These are phyloP conservation scores for Sarocladium kiliense DNA, from an alignment of 2,329 filamentous ascomycete genomes.

Conservation along the genomic window DNA sequence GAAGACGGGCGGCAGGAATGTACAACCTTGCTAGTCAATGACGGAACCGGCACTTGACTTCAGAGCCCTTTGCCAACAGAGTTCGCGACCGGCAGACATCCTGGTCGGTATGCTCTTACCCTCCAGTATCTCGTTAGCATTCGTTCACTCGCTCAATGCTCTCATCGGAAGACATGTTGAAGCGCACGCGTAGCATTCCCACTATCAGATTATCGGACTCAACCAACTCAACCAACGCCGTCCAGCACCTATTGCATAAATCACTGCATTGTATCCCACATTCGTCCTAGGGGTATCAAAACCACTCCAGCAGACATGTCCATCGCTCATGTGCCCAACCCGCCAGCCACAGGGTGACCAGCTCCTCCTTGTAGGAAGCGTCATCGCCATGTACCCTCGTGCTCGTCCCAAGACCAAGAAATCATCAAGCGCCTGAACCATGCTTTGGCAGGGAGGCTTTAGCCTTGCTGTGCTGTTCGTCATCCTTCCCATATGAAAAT, in stretches of 20 bases:
- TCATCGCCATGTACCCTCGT: background rate
- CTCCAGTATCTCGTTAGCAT: too few relatives aligned
- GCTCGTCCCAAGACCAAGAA: background rate
- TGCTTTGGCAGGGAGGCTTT: background rate
- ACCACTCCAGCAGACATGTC: background rate
- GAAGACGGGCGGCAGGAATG: background rate
- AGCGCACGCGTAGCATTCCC: background rate
- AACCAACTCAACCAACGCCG: background rate
- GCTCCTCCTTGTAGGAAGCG: too few relatives aligned
- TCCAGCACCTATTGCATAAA: background rate
- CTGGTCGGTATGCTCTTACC: background rate
- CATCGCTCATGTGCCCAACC: background rate
- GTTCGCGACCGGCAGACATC: background rate
- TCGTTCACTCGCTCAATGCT: background rate
- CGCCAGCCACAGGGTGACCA: too few relatives aligned
- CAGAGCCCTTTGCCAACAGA: background rate
- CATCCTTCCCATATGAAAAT: background rate
- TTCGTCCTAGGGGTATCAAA: conserved; percentile 6
- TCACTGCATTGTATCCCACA: background rate
- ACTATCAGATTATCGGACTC: background rate
- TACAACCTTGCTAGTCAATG: background rate
- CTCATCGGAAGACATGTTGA: background rate
- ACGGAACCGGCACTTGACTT: conserved; percentile 2
- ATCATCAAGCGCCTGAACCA: background rate
- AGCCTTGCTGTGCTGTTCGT: background rate